Evolutionary conservation across 768 basidiomycete species (phyloP), one percentile per base, ranked within the genome.

Genomic region (Boletus rubropictus): DNA sequence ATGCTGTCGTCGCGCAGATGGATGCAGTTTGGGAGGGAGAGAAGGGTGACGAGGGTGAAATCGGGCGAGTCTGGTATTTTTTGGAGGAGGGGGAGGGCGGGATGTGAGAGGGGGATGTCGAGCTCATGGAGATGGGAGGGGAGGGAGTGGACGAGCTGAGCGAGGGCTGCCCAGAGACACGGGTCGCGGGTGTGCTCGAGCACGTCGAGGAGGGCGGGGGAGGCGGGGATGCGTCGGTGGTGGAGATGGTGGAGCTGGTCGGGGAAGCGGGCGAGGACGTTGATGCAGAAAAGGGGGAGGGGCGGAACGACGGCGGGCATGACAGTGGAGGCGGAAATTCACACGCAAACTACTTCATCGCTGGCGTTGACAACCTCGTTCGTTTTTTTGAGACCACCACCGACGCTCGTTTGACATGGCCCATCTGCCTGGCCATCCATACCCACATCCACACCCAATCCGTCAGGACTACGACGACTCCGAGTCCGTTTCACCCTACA

Each of bases 1-100:
- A 86, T 70, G 39, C 74, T 76, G 21, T 74, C 64, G 61, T 89
- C 87, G 22, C 72, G 77, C 1, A 89, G 69, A n/a, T 76, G 69
- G 10, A 48, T 44, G 53, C 82, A 83, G 5, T 70, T 62, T 3
- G 78, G 72, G 8, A 89, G 67, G 39, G 84, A 73, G 20, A 90
- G 62, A 10, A 86, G 60, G 5, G 86, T 84, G 44, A 89, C 50
- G 27, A 89, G 71, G 3, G 84, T 71, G 60, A 86, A 89, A 20
- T 75, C 57, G 3, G 71, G 56, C 0, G 81, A 79, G 36, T 72
- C 66, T 2, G 75, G 73, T 34, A 88, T 76, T 14, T 52, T 52
- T 52, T 86, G 84, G 11, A 88, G 73, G 12, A 78, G 65, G 3
- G 76, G 76, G 0, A 84, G 64, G 51, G 79, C 71, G 6, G 57